phyloP scores from a whole-genome alignment of 306 rosid species.

The Cucurbita pepo region DNA sequence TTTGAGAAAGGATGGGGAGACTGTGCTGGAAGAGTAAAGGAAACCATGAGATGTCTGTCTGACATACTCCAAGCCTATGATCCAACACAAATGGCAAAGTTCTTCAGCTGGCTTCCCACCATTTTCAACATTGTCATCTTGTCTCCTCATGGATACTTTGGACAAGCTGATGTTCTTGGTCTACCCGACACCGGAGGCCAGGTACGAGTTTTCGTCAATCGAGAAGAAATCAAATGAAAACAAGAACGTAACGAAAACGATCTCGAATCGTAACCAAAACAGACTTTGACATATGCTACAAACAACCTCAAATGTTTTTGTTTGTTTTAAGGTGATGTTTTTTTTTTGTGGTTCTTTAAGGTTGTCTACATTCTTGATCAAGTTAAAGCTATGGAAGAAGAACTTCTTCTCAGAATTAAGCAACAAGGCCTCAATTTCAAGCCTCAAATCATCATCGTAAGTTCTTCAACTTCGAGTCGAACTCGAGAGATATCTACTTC shows the following conservation, averaged over 20 bases:
- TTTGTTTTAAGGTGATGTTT: neutral
- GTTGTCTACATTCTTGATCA: constrained; percentile 89
- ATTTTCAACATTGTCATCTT: constrained; percentile 69
- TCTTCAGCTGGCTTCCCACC: constrained; percentile 60
- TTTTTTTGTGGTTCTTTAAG: constrained; percentile 11
- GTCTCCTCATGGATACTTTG: constrained; percentile 89
- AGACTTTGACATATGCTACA: neutral
- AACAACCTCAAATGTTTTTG: neutral
- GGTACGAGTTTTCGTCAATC: constrained; percentile 19
- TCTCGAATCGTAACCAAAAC: no score
- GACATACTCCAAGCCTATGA: constrained; percentile 89
- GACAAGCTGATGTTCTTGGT: constrained; percentile 87
- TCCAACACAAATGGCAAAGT: constrained; percentile 41
- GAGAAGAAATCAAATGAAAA: neutral
- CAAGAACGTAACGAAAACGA: neutral
- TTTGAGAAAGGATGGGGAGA: constrained; percentile 97
- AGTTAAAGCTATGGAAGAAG: constrained; percentile 78
- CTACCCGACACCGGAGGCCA: constrained; percentile 97
- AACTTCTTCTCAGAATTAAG: constrained; percentile 51
- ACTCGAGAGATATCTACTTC: neutral
- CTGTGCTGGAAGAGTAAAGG: constrained; percentile 55
- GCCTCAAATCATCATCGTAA: constrained; percentile 81
- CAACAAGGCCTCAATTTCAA: constrained; percentile 58
- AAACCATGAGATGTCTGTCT: constrained; percentile 44
- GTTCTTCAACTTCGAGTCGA: neutral